Conservation (phyloP, 2,329 filamentous ascomycete genomes). For the Fusarium mangiferae region DNA sequence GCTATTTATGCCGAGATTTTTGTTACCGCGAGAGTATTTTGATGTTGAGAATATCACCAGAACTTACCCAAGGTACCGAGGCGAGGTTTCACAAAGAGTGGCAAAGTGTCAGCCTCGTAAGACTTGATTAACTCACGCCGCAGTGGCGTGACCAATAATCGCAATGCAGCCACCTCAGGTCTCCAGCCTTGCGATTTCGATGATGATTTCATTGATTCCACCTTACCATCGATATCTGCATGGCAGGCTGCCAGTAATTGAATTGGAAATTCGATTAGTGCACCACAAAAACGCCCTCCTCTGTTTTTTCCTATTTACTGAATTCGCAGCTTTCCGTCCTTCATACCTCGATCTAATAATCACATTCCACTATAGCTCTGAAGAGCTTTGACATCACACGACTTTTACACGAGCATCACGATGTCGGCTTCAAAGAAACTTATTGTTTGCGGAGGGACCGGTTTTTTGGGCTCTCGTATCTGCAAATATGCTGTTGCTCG, state of each 20-base stretch:
- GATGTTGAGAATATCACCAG: not conserved
- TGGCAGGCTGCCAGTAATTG: not conserved
- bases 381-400: constrained; percentile 31
- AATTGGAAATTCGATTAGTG: constrained; percentile 22
- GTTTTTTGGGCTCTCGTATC: constrained; percentile 88
- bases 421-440: constrained; percentile 77
- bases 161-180: constrained; percentile 14
- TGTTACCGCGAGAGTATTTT: not conserved
- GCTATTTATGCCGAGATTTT: not conserved
- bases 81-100: not conserved
- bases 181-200: constrained; percentile 37
- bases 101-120: constrained; percentile 20
- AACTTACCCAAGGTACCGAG: not conserved
- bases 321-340: not conserved
- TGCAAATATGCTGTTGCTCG: constrained; percentile 87
- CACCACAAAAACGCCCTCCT: not conserved
- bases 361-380: constrained; percentile 11
- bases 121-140: constrained; percentile 4
- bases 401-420: constrained; percentile 43
- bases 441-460: constrained; percentile 92
- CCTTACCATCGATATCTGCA: constrained; percentile 15
- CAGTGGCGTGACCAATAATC: constrained; percentile 24
- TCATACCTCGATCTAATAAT: not conserved
- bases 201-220: constrained; percentile 45
- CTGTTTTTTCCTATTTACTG: not conserved